These are phyloP conservation scores for Quercus tomentella DNA, from an alignment of 331 rosid genomes.

Conservation along the genomic window DNA sequence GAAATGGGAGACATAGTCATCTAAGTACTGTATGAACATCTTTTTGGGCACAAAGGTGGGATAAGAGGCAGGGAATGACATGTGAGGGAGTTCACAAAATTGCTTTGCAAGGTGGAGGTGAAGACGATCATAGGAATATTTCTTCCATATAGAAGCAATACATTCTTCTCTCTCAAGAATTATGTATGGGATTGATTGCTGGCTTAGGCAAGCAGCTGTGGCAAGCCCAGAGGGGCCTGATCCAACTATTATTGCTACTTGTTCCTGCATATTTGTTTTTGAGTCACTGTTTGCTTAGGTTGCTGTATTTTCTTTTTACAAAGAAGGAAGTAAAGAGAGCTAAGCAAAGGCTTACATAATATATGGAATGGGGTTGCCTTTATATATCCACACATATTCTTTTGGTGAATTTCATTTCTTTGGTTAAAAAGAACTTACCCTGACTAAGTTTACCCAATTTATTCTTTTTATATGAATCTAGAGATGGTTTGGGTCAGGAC, in stretches of 20 bases:
- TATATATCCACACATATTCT: too few relatives aligned
- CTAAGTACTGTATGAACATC: conserved; percentile 43
- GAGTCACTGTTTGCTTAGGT: too few relatives aligned
- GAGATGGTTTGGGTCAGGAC: too few relatives aligned
- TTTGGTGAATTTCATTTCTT: too few relatives aligned
- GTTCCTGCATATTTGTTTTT: conserved; percentile 25
- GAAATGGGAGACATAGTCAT: conserved; percentile 42
- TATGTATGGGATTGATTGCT: conserved; percentile 37
- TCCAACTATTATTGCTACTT: conserved; percentile 44
- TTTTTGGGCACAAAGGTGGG: conserved; percentile 48
- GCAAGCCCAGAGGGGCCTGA: conserved; percentile 73
- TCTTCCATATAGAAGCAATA: conserved; percentile 60
- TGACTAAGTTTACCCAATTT: too few relatives aligned
- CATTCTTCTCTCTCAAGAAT: conserved; percentile 67
- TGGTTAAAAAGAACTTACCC: too few relatives aligned
- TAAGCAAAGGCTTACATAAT: too few relatives aligned
- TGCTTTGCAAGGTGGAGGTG: conserved; percentile 57
- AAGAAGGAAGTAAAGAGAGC: too few relatives aligned
- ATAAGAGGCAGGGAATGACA: conserved; percentile 41
- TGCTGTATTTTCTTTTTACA: too few relatives aligned
- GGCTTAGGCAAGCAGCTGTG: conserved; percentile 39
- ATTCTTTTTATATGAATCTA: too few relatives aligned
- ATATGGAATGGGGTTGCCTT: too few relatives aligned
- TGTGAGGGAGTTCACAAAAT: conserved; percentile 45
- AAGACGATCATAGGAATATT: conserved; percentile 59